These are phyloP conservation scores for fission yeast (Schizosaccharomyces pombe) DNA, from an alignment of 805 yeast species.

Conservation along the genomic window DNA sequence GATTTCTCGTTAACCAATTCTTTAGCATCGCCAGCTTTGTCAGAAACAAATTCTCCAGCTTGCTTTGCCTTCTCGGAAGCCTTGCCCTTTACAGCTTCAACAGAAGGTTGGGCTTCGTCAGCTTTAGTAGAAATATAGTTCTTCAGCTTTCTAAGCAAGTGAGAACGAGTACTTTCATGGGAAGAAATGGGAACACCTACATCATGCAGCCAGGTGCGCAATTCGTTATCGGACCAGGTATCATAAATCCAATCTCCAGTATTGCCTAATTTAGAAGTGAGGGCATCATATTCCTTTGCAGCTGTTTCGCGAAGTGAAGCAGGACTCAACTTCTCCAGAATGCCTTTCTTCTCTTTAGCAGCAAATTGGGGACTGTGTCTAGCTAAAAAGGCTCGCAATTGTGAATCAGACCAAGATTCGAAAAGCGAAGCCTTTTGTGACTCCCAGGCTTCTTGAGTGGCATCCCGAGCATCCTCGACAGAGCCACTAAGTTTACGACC, in stretches of 20 bases:
- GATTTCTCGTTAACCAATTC: conserved; percentile 7
- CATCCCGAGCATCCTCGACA: background rate
- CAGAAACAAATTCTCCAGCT: background rate
- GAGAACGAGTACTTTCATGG: conserved; percentile 7
- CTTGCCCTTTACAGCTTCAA: conserved; percentile 12
- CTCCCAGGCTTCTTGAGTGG: background rate
- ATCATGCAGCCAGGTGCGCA: conserved; percentile 22
- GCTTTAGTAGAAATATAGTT: conserved; percentile 15
- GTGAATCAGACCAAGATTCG: conserved; percentile 2
- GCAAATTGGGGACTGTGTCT: background rate
- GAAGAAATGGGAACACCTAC: conserved; percentile 14
- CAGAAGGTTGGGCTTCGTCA: conserved; percentile 12
- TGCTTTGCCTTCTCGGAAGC: conserved; percentile 8
- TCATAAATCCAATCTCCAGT: conserved; percentile 10
- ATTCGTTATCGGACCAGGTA: conserved; percentile 21
- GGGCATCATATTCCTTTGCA: background rate
- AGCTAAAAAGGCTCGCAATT: background rate
- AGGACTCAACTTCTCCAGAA: background rate
- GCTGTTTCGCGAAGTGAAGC: background rate
- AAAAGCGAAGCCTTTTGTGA: background rate
- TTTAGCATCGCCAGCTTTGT: conserved; percentile 9
- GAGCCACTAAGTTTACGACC: background rate
- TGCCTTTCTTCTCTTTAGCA: background rate
- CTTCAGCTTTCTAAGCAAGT: conserved; percentile 6
- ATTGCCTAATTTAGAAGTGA: background rate